Percentiles rank a stretch among this genome's conserved stretches.
Evolutionary conservation across 116 monocot species (phyloP).

Genomic region (Cymodocea nodosa): DNA sequence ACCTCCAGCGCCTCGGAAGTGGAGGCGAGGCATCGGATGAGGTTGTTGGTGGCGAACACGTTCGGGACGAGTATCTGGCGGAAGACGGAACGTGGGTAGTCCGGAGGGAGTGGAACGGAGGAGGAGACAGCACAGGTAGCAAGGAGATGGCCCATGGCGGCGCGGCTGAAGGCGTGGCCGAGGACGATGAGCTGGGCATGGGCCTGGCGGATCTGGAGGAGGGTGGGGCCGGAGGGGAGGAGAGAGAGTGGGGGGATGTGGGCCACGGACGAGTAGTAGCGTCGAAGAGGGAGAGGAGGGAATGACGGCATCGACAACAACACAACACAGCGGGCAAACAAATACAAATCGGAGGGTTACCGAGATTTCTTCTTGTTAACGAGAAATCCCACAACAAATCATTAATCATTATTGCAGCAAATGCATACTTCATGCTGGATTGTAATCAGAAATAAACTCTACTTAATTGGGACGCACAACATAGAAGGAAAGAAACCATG

Average conservation of each 20-base stretch:
- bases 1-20: conserved; percentile 12
- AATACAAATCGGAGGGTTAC: too few species aligned
- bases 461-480: too few species aligned
- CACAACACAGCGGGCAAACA: too few species aligned
- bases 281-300: not conserved
- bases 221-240: conserved; percentile 29
- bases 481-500: too few species aligned
- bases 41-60: conserved; percentile 47
- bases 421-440: too few species aligned
- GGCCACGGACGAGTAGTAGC: not conserved
- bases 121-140: conserved; percentile 20
- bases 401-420: too few species aligned
- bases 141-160: conserved; percentile 42
- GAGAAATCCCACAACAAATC: too few species aligned
- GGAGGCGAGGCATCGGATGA: conserved; percentile 48
- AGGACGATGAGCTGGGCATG: conserved; percentile 46
- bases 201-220: conserved; percentile 40
- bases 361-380: too few species aligned
- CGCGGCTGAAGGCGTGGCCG: conserved; percentile 32
- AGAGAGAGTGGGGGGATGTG: conserved; percentile 26
- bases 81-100: conserved; percentile 32
- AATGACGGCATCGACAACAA: too few species aligned
- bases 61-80: conserved; percentile 32
- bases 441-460: too few species aligned
- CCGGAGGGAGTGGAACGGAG: not conserved